Evolutionary conservation across 2,329 filamentous ascomycete species (phyloP).

Genomic region (Cladosporium halotolerans): DNA sequence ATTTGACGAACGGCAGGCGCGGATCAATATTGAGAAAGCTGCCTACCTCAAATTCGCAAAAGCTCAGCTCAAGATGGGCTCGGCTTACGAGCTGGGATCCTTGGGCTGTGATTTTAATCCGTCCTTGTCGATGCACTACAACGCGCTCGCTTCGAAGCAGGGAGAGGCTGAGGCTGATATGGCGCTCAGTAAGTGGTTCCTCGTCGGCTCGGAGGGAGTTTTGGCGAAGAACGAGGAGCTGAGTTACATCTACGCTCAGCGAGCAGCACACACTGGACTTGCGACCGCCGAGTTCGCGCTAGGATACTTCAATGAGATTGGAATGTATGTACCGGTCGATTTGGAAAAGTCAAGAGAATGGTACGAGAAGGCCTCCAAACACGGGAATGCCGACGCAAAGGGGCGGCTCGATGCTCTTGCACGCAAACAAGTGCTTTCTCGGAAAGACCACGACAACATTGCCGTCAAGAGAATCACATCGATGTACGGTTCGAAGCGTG

Average conservation of each 20-base stretch:
- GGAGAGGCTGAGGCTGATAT: slow-evolving; percentile 91
- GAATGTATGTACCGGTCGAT: slow-evolving; percentile 82
- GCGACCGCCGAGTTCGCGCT: slow-evolving; percentile 92
- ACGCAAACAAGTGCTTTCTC: slow-evolving; percentile 70
- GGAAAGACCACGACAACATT: slow-evolving; percentile 86
- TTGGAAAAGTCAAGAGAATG: slow-evolving; percentile 75
- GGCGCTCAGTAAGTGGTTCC: slow-evolving; percentile 96
- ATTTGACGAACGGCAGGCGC: slow-evolving; percentile 65
- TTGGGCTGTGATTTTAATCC: slow-evolving; percentile 93
- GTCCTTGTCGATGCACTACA: slow-evolving; percentile 88
- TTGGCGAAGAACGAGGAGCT: slow-evolving; percentile 95
- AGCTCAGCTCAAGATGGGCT: slow-evolving; percentile 94
- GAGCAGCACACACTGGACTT: slow-evolving; percentile 74
- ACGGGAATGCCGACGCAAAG: slow-evolving; percentile 85
- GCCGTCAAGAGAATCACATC: slow-evolving; percentile 77
- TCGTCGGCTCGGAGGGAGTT: slow-evolving; percentile 86
- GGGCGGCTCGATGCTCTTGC: slow-evolving; percentile 77
- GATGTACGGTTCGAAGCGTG: slow-evolving; percentile 47
- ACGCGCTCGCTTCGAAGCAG: slow-evolving; percentile 84
- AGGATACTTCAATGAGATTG: slow-evolving; percentile 96
- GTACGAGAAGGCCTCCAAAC: slow-evolving; percentile 84
- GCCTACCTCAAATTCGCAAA: slow-evolving; percentile 94
- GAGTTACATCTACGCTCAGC: slow-evolving; percentile 82
- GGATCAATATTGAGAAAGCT: slow-evolving; percentile 90
- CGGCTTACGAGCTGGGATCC: slow-evolving; percentile 89